Evolutionary conservation across 1,139 yeast species (phyloP).

Genomic region (Kluyveromyces marxianus): DNA sequence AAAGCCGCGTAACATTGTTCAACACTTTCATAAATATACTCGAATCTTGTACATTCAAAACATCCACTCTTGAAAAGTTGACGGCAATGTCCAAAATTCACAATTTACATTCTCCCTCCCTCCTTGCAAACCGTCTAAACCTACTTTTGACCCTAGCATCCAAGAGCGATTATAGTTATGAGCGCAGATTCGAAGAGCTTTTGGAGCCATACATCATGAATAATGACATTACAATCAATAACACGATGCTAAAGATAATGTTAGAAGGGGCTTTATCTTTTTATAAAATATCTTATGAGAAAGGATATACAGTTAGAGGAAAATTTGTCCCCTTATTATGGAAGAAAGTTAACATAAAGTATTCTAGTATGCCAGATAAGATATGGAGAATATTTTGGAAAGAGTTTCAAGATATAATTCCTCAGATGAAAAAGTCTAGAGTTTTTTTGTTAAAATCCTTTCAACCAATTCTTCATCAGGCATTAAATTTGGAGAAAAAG

Average conservation of each 20-base stretch:
- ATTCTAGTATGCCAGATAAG: background rate
- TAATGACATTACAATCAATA: conserved; percentile 1
- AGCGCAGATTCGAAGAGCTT: conserved; percentile 20
- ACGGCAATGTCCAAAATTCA: conserved; percentile 26
- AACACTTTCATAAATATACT: conserved; percentile 20
- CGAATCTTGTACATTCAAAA: conserved; percentile 9
- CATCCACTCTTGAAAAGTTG: conserved; percentile 20
- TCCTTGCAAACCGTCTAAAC: conserved; percentile 24
- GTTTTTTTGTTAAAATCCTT: conserved; percentile 10
- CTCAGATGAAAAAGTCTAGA: conserved; percentile 5
- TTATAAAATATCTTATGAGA: conserved; percentile 10
- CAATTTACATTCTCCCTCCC: conserved; percentile 12
- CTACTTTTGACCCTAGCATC: conserved; percentile 20
- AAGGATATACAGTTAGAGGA: conserved; percentile 10
- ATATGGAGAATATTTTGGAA: conserved; percentile 9
- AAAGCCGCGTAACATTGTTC: conserved; percentile 15
- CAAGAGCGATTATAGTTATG: conserved; percentile 18
- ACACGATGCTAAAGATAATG: conserved; percentile 6
- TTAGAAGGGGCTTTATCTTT: conserved; percentile 10
- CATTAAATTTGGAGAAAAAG: conserved; percentile 7
- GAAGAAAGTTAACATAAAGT: conserved; percentile 1
- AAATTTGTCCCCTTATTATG: conserved; percentile 8
- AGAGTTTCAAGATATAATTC: background rate
- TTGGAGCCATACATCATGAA: conserved; percentile 12
- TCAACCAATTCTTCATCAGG: conserved; percentile 7